Conservation (phyloP, 2,329 filamentous ascomycete species). For the Cladophialophora immunda region DNA sequence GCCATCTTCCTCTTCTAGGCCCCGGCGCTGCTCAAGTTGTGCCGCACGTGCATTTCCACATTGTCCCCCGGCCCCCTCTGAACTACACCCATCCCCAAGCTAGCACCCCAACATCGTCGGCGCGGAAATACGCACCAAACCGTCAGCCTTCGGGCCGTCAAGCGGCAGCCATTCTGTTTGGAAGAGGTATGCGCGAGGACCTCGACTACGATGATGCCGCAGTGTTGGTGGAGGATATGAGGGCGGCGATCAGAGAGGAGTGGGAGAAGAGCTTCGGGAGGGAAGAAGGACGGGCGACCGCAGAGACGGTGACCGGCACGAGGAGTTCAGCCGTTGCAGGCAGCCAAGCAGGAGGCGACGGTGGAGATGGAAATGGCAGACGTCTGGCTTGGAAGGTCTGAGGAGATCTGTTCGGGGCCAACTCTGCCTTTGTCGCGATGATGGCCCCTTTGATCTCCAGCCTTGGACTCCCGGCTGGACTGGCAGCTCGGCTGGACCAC, state of each 20-base stretch:
- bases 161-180: constrained; percentile 55
- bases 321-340: neutral
- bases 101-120: constrained; percentile 33
- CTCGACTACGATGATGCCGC: constrained; percentile 57
- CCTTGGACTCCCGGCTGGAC: neutral
- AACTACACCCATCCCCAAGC: constrained; percentile 38
- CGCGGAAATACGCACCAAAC: constrained; percentile 32
- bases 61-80: constrained; percentile 78
- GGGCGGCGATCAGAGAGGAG: constrained; percentile 47
- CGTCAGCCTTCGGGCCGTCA: constrained; percentile 28
- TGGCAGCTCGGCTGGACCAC: neutral
- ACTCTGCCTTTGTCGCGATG: neutral
- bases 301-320: neutral
- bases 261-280: constrained; percentile 45
- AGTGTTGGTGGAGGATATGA: constrained; percentile 48
- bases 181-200: constrained; percentile 56
- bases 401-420: neutral
- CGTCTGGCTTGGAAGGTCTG: constrained; percentile 1
- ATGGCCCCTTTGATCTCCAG: neutral
- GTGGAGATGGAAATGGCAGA: neutral
- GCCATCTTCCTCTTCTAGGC: constrained; percentile 47
- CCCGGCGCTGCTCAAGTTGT: constrained; percentile 90
- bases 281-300: neutral
- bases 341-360: neutral
- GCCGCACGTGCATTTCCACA: constrained; percentile 91